Evolutionary conservation across 306 rosid genomes (phyloP), one percentile per base, ranked within the genome.

Genomic region (Potentilla sterilis): DNA sequence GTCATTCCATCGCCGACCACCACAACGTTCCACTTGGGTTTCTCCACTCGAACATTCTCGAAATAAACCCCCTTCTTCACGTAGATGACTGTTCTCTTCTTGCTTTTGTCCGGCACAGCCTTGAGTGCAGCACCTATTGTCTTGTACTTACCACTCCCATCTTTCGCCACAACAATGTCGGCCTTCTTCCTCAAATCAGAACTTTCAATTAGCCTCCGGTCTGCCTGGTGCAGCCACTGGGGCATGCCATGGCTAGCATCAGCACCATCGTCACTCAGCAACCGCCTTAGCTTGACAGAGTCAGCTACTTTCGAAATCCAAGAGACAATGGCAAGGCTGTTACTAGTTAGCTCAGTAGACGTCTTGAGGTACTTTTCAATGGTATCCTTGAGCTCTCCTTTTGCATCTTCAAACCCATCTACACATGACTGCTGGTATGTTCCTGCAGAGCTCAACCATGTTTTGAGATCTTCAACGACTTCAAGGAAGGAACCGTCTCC

Each of bases 391-490:
- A 84, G 9, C 9, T 71, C 70, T 61, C 52, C 59, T 62, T 84
- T 83, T 40, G 69, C 77, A 4, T 85, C 86, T 15, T 80, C 81
- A 18, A 93, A 42, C 28, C 83, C 92, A 6, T 93, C 98, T 22
- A 83, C 83, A 83, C 97, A 93, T 3, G 96, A 91, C 28, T 93
- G 85, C 49, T 82, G 90, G 75, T 77, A 85, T 22, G 98, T 91
- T 37, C 90, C 93, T 68, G 97, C 90, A 46, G 93, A 82, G 77
- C 92, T 91, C 51, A 91, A 68, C 98, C 97, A 89, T 16, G 98
- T 93, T 70, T 74, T 28, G 18, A 91, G 88, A 81, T 91, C 96
- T 21, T 88, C 93, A 67, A 83, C 54, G 35, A 74, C 86, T 1
- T 85, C 75, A 73, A 73, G n/a, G 47, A 91, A 35, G 0, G 97